Conservation (phyloP, 257 asterid genomes). For the Scutellaria minor region DNA sequence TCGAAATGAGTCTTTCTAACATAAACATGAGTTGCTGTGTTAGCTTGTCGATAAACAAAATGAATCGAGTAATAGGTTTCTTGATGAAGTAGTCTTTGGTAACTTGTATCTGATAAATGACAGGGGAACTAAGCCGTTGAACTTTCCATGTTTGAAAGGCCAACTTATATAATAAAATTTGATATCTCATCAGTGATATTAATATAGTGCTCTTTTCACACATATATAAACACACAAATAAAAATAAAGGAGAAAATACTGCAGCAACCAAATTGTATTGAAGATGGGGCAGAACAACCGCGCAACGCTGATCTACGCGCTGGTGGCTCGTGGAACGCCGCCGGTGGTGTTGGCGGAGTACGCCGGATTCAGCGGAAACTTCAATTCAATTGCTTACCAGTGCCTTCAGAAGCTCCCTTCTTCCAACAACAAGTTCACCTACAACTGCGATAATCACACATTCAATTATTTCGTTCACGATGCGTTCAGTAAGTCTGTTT, state of each 20-base stretch:
- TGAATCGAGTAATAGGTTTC: neutral
- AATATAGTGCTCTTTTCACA: no score
- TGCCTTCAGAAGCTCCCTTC: conserved; percentile 47
- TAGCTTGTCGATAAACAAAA: no score
- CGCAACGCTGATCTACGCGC: conserved; percentile 33
- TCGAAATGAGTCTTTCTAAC: no score
- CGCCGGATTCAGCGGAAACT: conserved; percentile 36
- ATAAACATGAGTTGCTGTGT: no score
- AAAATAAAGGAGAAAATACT: no score
- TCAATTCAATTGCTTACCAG: conserved; percentile 37
- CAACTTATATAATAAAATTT: no score
- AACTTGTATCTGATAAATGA: conserved; percentile 27
- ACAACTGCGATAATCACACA: conserved; percentile 32
- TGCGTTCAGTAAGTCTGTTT: conserved; percentile 30
- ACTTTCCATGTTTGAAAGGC: neutral
- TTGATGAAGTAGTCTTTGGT: neutral
- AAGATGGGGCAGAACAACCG: conserved; percentile 28
- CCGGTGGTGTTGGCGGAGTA: conserved; percentile 36
- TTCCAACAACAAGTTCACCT: conserved; percentile 39
- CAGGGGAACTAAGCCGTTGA: conserved; percentile 32
- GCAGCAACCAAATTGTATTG: neutral
- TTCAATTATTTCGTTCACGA: conserved; percentile 39
- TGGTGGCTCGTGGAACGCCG: conserved; percentile 43
- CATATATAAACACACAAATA: no score
- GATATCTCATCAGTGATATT: no score